Conservation (phyloP, 768 basidiomycete species). For the Suillus lakei region DNA sequence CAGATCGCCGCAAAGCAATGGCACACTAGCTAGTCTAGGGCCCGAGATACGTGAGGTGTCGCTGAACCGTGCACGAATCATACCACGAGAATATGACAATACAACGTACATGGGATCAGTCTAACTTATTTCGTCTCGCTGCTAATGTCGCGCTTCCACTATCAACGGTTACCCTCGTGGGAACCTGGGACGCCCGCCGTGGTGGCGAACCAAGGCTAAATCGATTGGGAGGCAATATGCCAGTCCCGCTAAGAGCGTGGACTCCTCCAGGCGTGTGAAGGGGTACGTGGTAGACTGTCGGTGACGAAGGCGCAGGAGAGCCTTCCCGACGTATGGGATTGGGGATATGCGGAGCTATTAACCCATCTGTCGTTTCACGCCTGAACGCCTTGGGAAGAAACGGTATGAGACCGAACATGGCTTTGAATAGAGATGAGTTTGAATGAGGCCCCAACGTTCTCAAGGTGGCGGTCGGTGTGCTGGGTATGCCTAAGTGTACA, state of each 20-base stretch:
- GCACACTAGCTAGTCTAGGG: not conserved
- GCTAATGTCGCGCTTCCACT: conserved; percentile 23
- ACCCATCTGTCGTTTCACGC: conserved; percentile 62
- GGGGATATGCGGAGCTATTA: conserved; percentile 70
- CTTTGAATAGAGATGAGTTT: conserved; percentile 72
- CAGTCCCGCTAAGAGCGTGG: conserved; percentile 23
- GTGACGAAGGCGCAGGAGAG: conserved; percentile 35
- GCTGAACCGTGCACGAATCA: not conserved
- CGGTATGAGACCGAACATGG: conserved; percentile 54
- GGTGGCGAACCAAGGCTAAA: conserved; percentile 51
- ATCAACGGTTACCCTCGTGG: conserved; percentile 11
- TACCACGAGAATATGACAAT: not conserved
- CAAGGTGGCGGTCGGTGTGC: conserved; percentile 26
- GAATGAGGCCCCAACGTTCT: conserved; percentile 41
- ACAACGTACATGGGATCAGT: conserved; percentile 1
- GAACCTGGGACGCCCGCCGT: conserved; percentile 30
- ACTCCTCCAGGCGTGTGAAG: conserved; percentile 30
- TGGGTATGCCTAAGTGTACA: conserved; percentile 21
- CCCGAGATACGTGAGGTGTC: not conserved
- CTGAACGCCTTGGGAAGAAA: conserved; percentile 50
- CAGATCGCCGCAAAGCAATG: not conserved
- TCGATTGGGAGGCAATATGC: conserved; percentile 28
- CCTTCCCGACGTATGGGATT: conserved; percentile 12
- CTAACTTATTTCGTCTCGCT: conserved; percentile 17
- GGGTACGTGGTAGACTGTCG: conserved; percentile 25